Evolutionary conservation across 768 basidiomycete species (phyloP).

Genomic region (Tulasnella sp.): DNA sequence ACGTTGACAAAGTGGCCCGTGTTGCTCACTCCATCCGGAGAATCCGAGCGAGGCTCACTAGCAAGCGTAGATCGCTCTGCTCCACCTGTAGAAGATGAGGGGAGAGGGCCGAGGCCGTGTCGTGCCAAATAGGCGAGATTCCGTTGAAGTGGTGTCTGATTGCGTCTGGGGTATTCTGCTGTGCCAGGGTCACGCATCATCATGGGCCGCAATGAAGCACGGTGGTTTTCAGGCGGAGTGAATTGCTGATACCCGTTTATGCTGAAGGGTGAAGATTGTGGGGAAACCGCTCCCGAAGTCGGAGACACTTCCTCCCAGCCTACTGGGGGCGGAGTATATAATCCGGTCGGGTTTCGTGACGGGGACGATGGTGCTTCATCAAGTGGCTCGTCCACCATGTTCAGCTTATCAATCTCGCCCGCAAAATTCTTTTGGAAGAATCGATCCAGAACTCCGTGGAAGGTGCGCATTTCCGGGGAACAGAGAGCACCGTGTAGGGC

Average conservation of each 20-base stretch:
- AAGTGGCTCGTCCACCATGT: constrained; percentile 44
- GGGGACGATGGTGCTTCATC: constrained; percentile 16
- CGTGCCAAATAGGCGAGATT: constrained; percentile 77
- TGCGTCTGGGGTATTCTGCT: not conserved
- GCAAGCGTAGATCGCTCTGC: constrained; percentile 14
- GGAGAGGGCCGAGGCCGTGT: constrained; percentile 77
- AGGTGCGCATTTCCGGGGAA: constrained; percentile 81
- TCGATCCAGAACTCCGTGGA: constrained; percentile 84
- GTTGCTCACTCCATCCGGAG: constrained; percentile 15
- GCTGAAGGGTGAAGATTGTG: constrained; percentile 6
- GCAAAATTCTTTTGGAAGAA: constrained; percentile 82
- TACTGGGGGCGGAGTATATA: not conserved
- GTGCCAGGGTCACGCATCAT: not conserved
- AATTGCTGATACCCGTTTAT: not conserved
- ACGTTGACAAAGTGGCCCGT: constrained; percentile 18
- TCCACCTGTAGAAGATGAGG: constrained; percentile 66
- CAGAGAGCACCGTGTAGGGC: constrained; percentile 79
- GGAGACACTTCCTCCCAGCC: constrained; percentile 8
- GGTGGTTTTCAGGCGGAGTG: constrained; percentile 4
- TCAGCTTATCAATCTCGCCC: constrained; percentile 73
- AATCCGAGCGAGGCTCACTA: constrained; percentile 28
- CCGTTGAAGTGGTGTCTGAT: constrained; percentile 60
- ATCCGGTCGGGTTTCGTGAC: not conserved
- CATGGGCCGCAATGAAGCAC: not conserved
- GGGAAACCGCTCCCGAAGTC: not conserved